Evolutionary conservation across 2,329 filamentous ascomycete species (phyloP), one percentile per base, ranked within the genome.

Genomic region (Sporothrix euskadiensis): DNA sequence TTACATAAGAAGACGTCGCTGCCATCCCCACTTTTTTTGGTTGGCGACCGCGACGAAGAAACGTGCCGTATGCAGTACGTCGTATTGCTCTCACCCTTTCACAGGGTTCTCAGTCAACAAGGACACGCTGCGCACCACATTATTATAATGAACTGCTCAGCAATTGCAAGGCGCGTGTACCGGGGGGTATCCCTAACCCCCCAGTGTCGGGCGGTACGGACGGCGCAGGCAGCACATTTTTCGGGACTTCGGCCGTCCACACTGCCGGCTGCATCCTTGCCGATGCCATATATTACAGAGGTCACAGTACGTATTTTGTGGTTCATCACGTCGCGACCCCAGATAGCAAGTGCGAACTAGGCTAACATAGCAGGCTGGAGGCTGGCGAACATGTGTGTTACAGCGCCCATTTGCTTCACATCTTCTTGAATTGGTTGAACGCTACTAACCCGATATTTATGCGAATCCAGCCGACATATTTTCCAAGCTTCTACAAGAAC

Each of bases 401-500:
- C 10, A 44, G 6, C 9, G 2, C 8, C 8, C 8, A 41, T 30
- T 22, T 19, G 16, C 7, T 9, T 10, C 7, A 74, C 59, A 68
- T 63, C 72, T 22, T 22, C 16, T 22, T 14, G 30, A 22, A 7
- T 14, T 47, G 4, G 16, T 30, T 12, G 16, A 54, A 19, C 10
- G 12, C 19, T 19, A 59, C 61, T 70, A 35, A 70, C 69, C 39
- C 75, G 76, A 74, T 52, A 26, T 44, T 71, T 35, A 4, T 12
- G 14, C 3, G 22, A 4, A 41, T 0, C 66, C 80, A 92, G 92
- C 92, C 83, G 92, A 94, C 80, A 94, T 94, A 77, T 94, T 94
- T 82, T 94, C 92, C 26, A 91, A 93, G 79, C 85, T 94, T 6
- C 83, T 94, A 22, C 92, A 94, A 90, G 95, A 98, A 86, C 93